Evolutionary conservation across 441 rosid species (phyloP).

Genomic region (Melastoma candidum): DNA sequence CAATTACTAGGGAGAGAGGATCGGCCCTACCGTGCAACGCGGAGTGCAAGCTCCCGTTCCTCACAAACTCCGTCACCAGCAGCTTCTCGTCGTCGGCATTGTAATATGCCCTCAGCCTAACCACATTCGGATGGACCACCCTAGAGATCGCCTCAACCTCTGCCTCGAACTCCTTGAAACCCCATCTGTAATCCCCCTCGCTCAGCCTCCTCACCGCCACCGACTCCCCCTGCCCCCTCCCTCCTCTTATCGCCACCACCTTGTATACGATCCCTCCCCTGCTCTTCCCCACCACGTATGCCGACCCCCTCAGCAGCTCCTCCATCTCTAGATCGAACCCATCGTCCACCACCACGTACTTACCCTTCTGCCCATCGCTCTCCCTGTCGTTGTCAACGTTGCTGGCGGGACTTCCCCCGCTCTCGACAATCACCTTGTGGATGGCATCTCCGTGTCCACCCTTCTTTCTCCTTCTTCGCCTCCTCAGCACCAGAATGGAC

Average conservation of each 20-base stretch:
- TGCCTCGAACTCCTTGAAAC: slow-evolving; percentile 58
- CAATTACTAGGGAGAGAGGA: slow-evolving; percentile 7
- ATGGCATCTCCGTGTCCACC: slow-evolving; percentile 26
- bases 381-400: slow-evolving; percentile 17
- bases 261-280: slow-evolving; percentile 77
- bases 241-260: slow-evolving; percentile 49
- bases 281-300: slow-evolving; percentile 75
- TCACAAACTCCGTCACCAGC: slow-evolving; percentile 61
- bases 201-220: slow-evolving; percentile 75
- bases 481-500: slow-evolving; percentile 9
- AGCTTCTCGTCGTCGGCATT: slow-evolving; percentile 75
- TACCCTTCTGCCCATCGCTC: slow-evolving; percentile 38
- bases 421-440: slow-evolving; percentile 9
- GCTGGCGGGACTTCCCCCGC: background rate
- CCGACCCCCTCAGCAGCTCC: slow-evolving; percentile 82
- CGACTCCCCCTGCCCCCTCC: slow-evolving; percentile 25
- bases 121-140: slow-evolving; percentile 68
- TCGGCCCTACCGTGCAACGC: slow-evolving; percentile 54
- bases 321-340: slow-evolving; percentile 70
- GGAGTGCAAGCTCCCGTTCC: slow-evolving; percentile 62
- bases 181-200: slow-evolving; percentile 65
- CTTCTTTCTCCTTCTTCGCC: slow-evolving; percentile 6
- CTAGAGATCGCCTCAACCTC: slow-evolving; percentile 63
- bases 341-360: slow-evolving; percentile 56
- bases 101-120: slow-evolving; percentile 66